phyloP scores from a whole-genome alignment of 129 eudicot species.

The Deinandra increscens region DNA sequence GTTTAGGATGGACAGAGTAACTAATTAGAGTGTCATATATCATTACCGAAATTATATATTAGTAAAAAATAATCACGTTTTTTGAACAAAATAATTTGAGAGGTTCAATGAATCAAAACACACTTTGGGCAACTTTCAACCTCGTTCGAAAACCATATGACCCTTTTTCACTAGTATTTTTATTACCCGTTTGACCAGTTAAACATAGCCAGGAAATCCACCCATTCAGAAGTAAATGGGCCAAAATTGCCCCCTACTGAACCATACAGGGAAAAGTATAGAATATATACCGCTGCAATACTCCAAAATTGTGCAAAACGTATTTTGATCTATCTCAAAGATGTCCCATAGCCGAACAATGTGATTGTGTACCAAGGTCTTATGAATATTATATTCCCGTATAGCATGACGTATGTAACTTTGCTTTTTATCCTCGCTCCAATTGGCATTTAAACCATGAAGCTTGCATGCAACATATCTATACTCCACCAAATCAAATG shows the following conservation, averaged over 20 bases:
- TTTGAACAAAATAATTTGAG: not conserved
- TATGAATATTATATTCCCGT: constrained; percentile 95
- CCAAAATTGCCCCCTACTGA: not conserved
- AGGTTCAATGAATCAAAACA: not conserved
- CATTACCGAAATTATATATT: not conserved
- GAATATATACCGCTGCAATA: constrained; percentile 74
- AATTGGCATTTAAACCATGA: constrained; percentile 89
- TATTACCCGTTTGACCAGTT: not conserved
- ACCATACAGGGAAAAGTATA: constrained; percentile 1
- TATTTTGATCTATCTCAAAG: constrained; percentile 96
- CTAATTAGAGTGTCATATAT: not conserved
- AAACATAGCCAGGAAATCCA: not conserved
- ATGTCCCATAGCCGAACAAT: constrained; percentile 96
- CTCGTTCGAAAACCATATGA: not conserved
- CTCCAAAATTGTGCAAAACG: constrained; percentile 93
- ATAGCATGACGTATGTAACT: constrained; percentile 96
- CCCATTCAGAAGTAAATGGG: not conserved
- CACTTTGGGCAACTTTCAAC: not conserved
- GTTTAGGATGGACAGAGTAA: too few species aligned
- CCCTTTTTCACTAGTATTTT: not conserved
- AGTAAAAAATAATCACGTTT: not conserved
- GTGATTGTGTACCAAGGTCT: constrained; percentile 84
- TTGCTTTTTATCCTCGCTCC: constrained; percentile 99
- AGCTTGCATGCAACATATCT: constrained; percentile 98
- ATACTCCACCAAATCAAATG: constrained; percentile 93